phyloP scores from a whole-genome alignment of 805 yeast genomes.

The Maudiozyma serrabonitensis region DNA sequence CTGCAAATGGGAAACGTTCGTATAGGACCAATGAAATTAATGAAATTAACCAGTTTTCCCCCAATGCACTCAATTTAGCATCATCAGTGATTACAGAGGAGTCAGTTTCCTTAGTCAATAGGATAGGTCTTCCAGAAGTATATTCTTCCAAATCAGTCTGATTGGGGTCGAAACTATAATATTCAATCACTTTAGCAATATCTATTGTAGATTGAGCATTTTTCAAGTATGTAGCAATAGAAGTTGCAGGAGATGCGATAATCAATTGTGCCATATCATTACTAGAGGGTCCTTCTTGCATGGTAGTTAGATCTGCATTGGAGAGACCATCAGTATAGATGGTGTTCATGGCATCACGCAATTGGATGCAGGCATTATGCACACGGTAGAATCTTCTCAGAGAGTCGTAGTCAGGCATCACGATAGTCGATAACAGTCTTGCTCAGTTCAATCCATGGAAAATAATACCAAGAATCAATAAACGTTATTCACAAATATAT shows the following conservation, averaged over 20 bases:
- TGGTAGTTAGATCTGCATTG: neutral
- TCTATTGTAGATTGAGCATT: neutral
- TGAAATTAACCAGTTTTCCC: neutral
- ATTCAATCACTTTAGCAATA: neutral
- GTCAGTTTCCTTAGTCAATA: neutral
- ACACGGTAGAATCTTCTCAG: neutral
- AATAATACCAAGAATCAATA: too few species aligned
- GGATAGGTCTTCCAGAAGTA: neutral
- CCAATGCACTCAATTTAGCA: neutral
- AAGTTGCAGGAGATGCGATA: neutral
- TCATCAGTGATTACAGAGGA: neutral
- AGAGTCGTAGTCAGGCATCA: neutral
- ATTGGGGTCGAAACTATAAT: neutral
- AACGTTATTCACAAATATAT: too few species aligned
- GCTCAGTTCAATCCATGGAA: too few species aligned
- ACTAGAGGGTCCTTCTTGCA: neutral
- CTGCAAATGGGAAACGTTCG: neutral
- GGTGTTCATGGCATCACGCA: neutral
- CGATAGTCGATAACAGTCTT: too few species aligned
- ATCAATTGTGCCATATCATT: neutral
- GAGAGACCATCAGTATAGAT: neutral
- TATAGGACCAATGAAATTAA: neutral
- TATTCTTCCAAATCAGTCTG: neutral
- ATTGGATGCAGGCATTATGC: neutral
- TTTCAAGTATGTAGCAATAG: neutral